Evolutionary conservation across 148 eudicot species (phyloP).

Genomic region (Vaccinium macrocarpon): DNA sequence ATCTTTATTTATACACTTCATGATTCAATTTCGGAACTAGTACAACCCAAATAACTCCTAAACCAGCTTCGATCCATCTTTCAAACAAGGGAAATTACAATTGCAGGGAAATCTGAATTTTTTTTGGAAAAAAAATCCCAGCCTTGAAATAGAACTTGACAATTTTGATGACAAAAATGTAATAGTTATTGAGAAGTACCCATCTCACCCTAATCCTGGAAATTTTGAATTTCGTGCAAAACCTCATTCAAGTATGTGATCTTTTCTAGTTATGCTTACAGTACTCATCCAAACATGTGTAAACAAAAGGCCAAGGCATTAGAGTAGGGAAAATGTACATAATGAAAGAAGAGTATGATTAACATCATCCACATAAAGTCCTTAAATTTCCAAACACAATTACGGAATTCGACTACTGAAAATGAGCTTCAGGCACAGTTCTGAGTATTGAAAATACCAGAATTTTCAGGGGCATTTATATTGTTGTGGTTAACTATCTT

Average conservation of each 20-base stretch:
- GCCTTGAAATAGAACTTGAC: background rate
- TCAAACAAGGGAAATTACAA: background rate
- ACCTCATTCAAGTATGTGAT: background rate
- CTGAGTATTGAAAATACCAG: background rate
- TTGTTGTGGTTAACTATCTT: background rate
- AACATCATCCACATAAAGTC: background rate
- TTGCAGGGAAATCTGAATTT: background rate
- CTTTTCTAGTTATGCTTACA: background rate
- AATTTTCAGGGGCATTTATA: background rate
- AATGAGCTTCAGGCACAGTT: slow-evolving; percentile 1
- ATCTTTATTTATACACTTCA: background rate
- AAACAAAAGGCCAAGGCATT: background rate
- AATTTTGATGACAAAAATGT: background rate
- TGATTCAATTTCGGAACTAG: background rate
- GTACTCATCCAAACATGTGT: background rate
- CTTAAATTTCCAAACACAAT: background rate
- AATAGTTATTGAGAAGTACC: background rate
- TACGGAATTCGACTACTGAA: background rate
- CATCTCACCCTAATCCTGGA: background rate
- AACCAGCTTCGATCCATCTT: background rate
- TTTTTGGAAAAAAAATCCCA: background rate
- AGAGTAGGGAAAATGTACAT: background rate
- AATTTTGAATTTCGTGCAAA: slow-evolving; percentile 3
- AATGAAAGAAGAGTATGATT: background rate
- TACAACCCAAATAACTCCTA: background rate